Percentiles rank a stretch among this genome's conserved stretches.
These are phyloP conservation scores for Antonospora locustae DNA, from an alignment of 371 early-diverging fungal genomes.

Conservation along the genomic window DNA sequence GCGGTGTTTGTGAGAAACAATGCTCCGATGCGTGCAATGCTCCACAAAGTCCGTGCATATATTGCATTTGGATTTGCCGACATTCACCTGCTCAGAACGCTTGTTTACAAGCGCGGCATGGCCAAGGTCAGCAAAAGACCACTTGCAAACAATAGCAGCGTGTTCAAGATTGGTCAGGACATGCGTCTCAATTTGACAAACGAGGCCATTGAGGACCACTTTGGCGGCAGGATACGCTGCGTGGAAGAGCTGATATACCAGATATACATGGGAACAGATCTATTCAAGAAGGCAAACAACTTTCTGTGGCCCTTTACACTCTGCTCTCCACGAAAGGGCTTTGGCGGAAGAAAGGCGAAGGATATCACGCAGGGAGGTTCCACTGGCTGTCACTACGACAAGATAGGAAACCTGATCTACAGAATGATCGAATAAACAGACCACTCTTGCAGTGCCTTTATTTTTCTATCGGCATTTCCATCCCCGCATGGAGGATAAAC, in stretches of 20 bases:
- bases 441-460: too few relatives aligned
- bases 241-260: constrained; percentile 95
- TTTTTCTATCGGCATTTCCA: not conserved
- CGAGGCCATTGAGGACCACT: constrained; percentile 72
- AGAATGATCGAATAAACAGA: constrained; percentile 64
- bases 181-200: constrained; percentile 85
- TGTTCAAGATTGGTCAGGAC: constrained; percentile 56
- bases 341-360: constrained; percentile 73
- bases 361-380: constrained; percentile 96
- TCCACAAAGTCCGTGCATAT: constrained; percentile 87
- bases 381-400: constrained; percentile 78
- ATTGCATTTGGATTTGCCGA: constrained; percentile 83
- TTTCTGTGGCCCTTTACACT: constrained; percentile 98
- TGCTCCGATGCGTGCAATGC: constrained; percentile 91
- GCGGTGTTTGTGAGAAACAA: constrained; percentile 90
- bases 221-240: constrained; percentile 82
- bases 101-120: constrained; percentile 97
- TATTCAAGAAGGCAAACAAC: constrained; percentile 88
- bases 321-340: constrained; percentile 88
- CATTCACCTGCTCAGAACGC: constrained; percentile 89
- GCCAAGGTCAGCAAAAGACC: constrained; percentile 65
- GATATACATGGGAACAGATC: constrained; percentile 87
- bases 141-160: too few relatives aligned
- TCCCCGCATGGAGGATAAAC: constrained; percentile 6
- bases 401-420: constrained; percentile 77